A percentile compares a stretch with the other conserved stretches of the same genome.
Conservation (phyloP, 31 red algal species). For the Porphyra umbilicalis region DNA sequence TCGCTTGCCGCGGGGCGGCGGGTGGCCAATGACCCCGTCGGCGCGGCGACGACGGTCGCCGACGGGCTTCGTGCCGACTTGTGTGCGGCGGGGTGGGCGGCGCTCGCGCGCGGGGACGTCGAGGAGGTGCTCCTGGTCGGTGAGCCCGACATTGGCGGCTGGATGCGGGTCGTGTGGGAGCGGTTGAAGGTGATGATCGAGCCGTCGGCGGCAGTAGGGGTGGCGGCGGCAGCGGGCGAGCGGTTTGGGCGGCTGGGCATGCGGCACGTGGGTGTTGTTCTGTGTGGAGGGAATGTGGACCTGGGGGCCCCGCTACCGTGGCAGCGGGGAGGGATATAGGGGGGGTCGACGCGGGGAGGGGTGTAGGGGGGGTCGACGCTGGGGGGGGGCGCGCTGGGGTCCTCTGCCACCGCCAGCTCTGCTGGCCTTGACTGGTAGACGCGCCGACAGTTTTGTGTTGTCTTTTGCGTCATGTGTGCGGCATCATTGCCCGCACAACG, state of each 20-base stretch:
- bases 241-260: conserved; percentile 22
- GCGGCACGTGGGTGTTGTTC: conserved; percentile 45
- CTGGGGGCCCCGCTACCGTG: conserved; percentile 9
- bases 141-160: conserved; percentile 40
- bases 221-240: conserved; percentile 30
- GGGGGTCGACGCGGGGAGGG: too few species aligned
- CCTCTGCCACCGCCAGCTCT: too few species aligned
- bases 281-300: conserved; percentile 79
- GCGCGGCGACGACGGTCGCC: conserved; percentile 30
- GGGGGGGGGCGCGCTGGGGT: too few species aligned
- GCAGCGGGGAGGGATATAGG: too few species aligned
- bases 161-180: conserved; percentile 47
- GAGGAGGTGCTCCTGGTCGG: conserved; percentile 31
- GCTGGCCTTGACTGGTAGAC: too few species aligned
- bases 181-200: conserved; percentile 76
- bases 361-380: too few species aligned
- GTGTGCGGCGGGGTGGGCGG: conserved; percentile 37
- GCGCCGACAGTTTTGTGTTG: too few species aligned
- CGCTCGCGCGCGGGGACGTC: conserved; percentile 3
- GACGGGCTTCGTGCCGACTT: conserved; percentile 49
- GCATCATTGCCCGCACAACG: too few species aligned
- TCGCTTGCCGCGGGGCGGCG: conserved; percentile 30
- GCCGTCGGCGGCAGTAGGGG: conserved; percentile 48
- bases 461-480: too few species aligned
- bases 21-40: neutral